Percentiles rank a stretch among this genome's conserved stretches.
These are phyloP conservation scores for Cryptococcus sp. DNA, from an alignment of 1,284 basidiomycete species.

Conservation along the genomic window DNA sequence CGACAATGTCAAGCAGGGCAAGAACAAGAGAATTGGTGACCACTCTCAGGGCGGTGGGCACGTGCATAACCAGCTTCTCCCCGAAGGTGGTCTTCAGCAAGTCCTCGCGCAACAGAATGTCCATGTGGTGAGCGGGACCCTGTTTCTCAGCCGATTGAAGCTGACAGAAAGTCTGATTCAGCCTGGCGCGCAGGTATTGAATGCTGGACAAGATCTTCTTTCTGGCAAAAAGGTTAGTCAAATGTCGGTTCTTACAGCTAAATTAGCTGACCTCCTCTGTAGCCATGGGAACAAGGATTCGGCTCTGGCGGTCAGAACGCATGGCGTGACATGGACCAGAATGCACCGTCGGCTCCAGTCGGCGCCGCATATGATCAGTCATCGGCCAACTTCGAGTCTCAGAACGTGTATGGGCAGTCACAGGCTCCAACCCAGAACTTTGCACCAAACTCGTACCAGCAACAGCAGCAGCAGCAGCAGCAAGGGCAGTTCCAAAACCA, in stretches of 20 bases:
- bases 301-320: conserved; percentile 48
- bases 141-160: background rate
- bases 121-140: conserved; percentile 44
- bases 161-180: conserved; percentile 14
- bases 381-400: conserved; percentile 7
- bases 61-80: conserved; percentile 46
- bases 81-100: conserved; percentile 50
- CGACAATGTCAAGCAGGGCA: conserved; percentile 68
- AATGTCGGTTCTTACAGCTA: background rate
- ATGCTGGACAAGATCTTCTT: conserved; percentile 51
- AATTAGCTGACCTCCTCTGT: background rate
- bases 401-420: background rate
- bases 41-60: conserved; percentile 40
- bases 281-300: conserved; percentile 53
- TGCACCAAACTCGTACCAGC: conserved; percentile 1
- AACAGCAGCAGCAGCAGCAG: conserved; percentile 1
- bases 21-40: conserved; percentile 65
- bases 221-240: conserved; percentile 47
- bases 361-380: conserved; percentile 2
- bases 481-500: background rate
- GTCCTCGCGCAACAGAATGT: conserved; percentile 51
- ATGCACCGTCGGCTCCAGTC: conserved; percentile 1
- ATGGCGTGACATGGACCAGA: conserved; percentile 46
- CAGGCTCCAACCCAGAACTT: background rate
- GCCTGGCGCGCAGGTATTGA: conserved; percentile 46